Evolutionary conservation across 192 early-diverging fungal genomes (phyloP).

Genomic region (Dissophora globulifera): DNA sequence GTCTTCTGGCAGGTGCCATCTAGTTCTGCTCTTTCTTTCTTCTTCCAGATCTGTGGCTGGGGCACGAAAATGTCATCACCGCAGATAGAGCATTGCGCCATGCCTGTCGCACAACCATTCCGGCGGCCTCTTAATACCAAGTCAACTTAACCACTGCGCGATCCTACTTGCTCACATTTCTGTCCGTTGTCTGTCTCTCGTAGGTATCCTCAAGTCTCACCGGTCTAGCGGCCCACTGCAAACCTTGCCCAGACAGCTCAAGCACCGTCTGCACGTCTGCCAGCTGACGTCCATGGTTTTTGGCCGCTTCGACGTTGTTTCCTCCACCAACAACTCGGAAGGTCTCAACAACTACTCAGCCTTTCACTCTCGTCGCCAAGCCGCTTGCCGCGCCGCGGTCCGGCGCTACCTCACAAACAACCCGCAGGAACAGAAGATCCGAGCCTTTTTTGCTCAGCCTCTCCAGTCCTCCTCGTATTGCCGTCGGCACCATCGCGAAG

Average conservation of each 20-base stretch:
- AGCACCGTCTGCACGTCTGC: constrained; percentile 63
- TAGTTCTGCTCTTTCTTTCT: neutral
- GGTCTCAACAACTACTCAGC: constrained; percentile 43
- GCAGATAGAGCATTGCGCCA: neutral
- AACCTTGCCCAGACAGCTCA: constrained; percentile 55
- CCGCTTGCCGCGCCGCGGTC: constrained; percentile 24
- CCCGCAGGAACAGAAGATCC: constrained; percentile 26
- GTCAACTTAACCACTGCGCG: too few relatives aligned
- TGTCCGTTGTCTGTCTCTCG: constrained; percentile 1
- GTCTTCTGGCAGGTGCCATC: neutral
- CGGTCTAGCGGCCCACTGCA: constrained; percentile 49
- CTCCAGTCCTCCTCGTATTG: constrained; percentile 51
- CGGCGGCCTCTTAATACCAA: too few relatives aligned
- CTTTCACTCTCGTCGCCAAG: constrained; percentile 37
- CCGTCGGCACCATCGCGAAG: constrained; percentile 57
- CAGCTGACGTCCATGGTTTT: constrained; percentile 65
- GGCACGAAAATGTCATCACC: neutral
- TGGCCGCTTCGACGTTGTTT: constrained; percentile 65
- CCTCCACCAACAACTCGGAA: constrained; percentile 39
- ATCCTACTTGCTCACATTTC: neutral
- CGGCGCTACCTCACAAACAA: constrained; percentile 26
- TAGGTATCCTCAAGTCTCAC: constrained; percentile 54
- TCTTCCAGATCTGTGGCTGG: neutral
- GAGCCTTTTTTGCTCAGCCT: constrained; percentile 40
- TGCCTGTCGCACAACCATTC: too few relatives aligned